These are phyloP conservation scores for Pseudogymnoascus sp. DNA, from an alignment of 2,329 filamentous ascomycete species.

Conservation along the genomic window DNA sequence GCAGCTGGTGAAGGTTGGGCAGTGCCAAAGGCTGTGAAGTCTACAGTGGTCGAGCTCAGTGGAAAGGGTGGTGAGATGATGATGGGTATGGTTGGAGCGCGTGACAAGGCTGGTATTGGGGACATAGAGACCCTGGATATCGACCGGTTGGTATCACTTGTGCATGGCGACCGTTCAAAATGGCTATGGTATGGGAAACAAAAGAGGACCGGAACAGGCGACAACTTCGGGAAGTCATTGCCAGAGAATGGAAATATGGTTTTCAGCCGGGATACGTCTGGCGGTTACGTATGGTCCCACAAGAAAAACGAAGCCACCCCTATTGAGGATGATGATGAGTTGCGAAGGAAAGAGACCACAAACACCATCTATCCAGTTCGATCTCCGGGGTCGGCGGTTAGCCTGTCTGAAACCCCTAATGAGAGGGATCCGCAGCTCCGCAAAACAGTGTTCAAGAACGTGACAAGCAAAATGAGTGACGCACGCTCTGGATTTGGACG, in stretches of 20 bases:
- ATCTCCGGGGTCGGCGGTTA: constrained; percentile 38
- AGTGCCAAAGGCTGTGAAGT: constrained; percentile 89
- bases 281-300: constrained; percentile 35
- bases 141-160: constrained; percentile 69
- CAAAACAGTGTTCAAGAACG: constrained; percentile 66
- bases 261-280: constrained; percentile 48
- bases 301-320: constrained; percentile 44
- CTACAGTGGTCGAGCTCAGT: constrained; percentile 84
- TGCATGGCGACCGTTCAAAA: constrained; percentile 74
- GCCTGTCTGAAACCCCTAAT: constrained; percentile 37
- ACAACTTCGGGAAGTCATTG: constrained; percentile 36
- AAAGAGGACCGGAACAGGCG: constrained; percentile 48
- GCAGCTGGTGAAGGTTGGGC: constrained; percentile 85
- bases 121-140: constrained; percentile 90
- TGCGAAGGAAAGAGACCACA: constrained; percentile 36
- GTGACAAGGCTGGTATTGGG: constrained; percentile 80
- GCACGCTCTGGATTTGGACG: constrained; percentile 73
- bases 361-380: constrained; percentile 35
- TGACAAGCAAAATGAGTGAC: constrained; percentile 70
- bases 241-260: constrained; percentile 39
- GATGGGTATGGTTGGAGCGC: constrained; percentile 78
- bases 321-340: constrained; percentile 42
- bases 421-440: constrained; percentile 48
- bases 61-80: constrained; percentile 92
- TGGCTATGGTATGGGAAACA: constrained; percentile 95